Conservation (phyloP, 2,329 filamentous ascomycete genomes). For the Ophiostoma populinum region DNA sequence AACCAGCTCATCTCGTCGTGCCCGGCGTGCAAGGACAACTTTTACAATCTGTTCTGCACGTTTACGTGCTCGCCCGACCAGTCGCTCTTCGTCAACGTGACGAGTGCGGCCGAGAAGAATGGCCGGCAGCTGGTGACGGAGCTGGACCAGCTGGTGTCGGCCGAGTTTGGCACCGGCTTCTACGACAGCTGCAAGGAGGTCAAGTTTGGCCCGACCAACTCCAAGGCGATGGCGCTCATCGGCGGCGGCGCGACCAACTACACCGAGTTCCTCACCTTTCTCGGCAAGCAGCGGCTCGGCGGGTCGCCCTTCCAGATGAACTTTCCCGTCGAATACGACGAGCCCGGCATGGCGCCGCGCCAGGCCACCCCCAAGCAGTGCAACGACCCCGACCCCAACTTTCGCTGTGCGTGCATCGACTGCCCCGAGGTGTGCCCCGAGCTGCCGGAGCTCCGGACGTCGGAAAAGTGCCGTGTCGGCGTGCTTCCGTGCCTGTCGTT, state of each 20-base stretch:
- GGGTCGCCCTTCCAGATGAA: slow-evolving; percentile 98
- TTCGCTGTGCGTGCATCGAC: slow-evolving; percentile 85
- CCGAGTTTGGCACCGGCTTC: slow-evolving; percentile 72
- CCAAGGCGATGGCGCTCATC: slow-evolving; percentile 88
- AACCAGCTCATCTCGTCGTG: slow-evolving; percentile 83
- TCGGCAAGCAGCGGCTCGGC: slow-evolving; percentile 78
- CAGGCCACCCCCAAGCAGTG: slow-evolving; percentile 66
- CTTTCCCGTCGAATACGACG: slow-evolving; percentile 49
- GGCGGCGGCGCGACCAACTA: slow-evolving; percentile 90
- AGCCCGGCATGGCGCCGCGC: slow-evolving; percentile 54
- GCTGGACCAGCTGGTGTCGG: slow-evolving; percentile 74
- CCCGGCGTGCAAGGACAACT: slow-evolving; percentile 94
- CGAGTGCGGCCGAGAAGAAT: slow-evolving; percentile 46
- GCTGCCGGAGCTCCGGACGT: slow-evolving; percentile 56
- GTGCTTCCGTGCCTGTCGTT: slow-evolving; percentile 87
- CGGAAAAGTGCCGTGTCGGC: slow-evolving; percentile 64
- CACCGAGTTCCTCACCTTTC: slow-evolving; percentile 69
- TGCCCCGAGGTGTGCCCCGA: slow-evolving; percentile 74
- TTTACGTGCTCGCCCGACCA: slow-evolving; percentile 97
- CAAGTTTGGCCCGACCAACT: slow-evolving; percentile 89
- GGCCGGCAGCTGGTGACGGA: slow-evolving; percentile 58
- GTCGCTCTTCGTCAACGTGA: slow-evolving; percentile 88
- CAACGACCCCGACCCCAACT: slow-evolving; percentile 73
- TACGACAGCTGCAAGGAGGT: slow-evolving; percentile 98
- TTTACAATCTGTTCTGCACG: slow-evolving; percentile 95